phyloP scores from a whole-genome alignment of 805 yeast genomes.

The Kazachstania martiniae region DNA sequence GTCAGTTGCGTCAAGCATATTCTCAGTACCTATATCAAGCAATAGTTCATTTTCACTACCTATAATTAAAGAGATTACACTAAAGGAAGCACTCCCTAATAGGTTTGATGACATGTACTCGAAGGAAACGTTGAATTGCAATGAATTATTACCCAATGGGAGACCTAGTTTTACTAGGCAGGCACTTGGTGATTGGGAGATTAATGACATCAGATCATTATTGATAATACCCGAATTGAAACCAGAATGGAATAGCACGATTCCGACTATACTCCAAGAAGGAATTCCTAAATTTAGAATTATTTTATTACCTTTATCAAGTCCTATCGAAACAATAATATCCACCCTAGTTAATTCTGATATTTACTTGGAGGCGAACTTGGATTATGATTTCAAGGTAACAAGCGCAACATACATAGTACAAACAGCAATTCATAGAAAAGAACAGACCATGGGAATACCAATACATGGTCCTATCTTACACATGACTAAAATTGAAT shows the following conservation, averaged over 20 bases:
- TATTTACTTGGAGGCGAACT: slow-evolving; percentile 46
- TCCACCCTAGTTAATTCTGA: slow-evolving; percentile 41
- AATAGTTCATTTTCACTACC: not conserved
- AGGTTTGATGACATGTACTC: slow-evolving; percentile 41
- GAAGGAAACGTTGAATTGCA: slow-evolving; percentile 33
- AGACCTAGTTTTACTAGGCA: slow-evolving; percentile 49
- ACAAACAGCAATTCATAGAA: slow-evolving; percentile 40
- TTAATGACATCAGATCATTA: slow-evolving; percentile 52
- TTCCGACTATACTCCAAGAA: too few relatives aligned
- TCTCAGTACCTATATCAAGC: not conserved
- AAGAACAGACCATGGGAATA: slow-evolving; percentile 15
- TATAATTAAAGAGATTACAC: slow-evolving; percentile 11
- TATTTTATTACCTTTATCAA: slow-evolving; percentile 37
- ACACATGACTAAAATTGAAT: slow-evolving; percentile 37
- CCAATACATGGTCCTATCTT: slow-evolving; percentile 12
- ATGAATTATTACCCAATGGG: slow-evolving; percentile 36
- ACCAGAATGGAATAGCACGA: slow-evolving; percentile 40
- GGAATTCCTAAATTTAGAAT: slow-evolving; percentile 12
- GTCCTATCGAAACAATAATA: slow-evolving; percentile 36
- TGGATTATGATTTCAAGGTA: slow-evolving; percentile 37
- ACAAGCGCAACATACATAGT: slow-evolving; percentile 51
- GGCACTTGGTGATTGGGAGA: slow-evolving; percentile 50
- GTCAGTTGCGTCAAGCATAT: not conserved
- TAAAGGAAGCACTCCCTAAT: slow-evolving; percentile 38
- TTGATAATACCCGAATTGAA: slow-evolving; percentile 37